A percentile compares a stretch with the other conserved stretches of the same genome.
Evolutionary conservation across 495 filamentous ascomycete species (phyloP).

Genomic region (Podospora conica): DNA sequence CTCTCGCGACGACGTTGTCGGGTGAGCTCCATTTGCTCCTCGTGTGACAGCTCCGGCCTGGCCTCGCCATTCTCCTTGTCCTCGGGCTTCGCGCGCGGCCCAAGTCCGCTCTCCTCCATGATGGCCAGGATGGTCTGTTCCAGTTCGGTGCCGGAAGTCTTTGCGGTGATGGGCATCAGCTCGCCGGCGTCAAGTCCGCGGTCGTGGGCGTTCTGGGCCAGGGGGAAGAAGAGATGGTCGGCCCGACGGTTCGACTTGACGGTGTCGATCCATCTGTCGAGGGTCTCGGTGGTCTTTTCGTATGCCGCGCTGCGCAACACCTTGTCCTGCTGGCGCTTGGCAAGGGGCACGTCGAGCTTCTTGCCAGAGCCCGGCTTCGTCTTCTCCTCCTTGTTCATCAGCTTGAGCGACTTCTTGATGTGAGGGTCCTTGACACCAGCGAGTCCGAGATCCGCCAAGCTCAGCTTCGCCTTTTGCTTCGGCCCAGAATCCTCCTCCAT

Average conservation of each 20-base stretch:
- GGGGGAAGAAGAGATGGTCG: conserved; percentile 87
- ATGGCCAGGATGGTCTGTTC: conserved; percentile 81
- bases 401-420: conserved; percentile 73
- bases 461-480: conserved; percentile 60
- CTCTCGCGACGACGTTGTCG: conserved; percentile 72
- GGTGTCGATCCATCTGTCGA: conserved; percentile 87
- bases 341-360: conserved; percentile 76
- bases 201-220: conserved; percentile 61
- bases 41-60: conserved; percentile 56
- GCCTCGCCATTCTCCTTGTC: conserved; percentile 50
- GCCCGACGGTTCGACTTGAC: conserved; percentile 90
- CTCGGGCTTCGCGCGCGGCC: conserved; percentile 36
- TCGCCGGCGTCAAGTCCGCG: conserved; percentile 42
- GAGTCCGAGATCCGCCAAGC: conserved; percentile 68
- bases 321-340: conserved; percentile 84
- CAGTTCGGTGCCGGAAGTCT: conserved; percentile 66
- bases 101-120: conserved; percentile 79
- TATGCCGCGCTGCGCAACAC: conserved; percentile 81
- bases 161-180: conserved; percentile 49
- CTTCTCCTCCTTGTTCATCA: conserved; percentile 52
- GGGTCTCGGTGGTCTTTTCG: conserved; percentile 82
- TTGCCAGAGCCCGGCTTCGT: conserved; percentile 52
- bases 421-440: conserved; percentile 66
- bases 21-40: conserved; percentile 64
- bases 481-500: conserved; percentile 24